phyloP scores from a whole-genome alignment of 805 yeast genomes.

The Suhomyces kilbournensis region DNA sequence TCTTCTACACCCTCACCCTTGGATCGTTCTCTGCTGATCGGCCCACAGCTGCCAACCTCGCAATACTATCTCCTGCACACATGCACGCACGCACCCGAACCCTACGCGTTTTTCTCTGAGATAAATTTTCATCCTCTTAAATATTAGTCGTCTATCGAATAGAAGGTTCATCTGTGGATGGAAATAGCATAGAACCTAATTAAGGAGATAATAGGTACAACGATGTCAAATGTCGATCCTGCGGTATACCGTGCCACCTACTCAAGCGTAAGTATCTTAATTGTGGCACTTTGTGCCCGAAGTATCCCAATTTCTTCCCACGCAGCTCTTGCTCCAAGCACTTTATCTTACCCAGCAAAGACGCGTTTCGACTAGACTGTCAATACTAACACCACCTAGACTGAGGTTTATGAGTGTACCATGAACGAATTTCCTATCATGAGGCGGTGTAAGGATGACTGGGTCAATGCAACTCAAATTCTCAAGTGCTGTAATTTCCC shows the following conservation, averaged over 20 bases:
- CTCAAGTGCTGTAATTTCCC: slow-evolving; percentile 91
- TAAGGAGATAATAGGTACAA: background rate
- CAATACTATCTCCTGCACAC: slow-evolving; percentile 3
- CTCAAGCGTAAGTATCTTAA: slow-evolving; percentile 38
- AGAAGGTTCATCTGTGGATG: slow-evolving; percentile 1
- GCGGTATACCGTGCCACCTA: slow-evolving; percentile 45
- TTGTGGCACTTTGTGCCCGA: background rate
- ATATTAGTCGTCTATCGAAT: slow-evolving; percentile 1
- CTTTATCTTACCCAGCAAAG: background rate
- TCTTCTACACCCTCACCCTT: background rate
- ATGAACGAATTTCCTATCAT: slow-evolving; percentile 72
- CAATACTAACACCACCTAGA: slow-evolving; percentile 19
- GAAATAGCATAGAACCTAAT: background rate
- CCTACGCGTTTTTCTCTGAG: background rate
- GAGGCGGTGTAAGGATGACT: slow-evolving; percentile 87
- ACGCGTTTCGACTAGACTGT: slow-evolving; percentile 4
- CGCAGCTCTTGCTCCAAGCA: background rate
- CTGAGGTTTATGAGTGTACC: slow-evolving; percentile 69
- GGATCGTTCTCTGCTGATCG: background rate
- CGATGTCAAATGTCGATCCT: slow-evolving; percentile 33
- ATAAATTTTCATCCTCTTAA: slow-evolving; percentile 5
- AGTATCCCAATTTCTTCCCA: background rate
- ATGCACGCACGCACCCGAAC: slow-evolving; percentile 1
- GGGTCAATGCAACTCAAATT: slow-evolving; percentile 97
- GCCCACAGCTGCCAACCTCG: background rate